Evolutionary conservation across 1,139 yeast genomes (phyloP).

Genomic region (Geotrichum bryndzae): DNA sequence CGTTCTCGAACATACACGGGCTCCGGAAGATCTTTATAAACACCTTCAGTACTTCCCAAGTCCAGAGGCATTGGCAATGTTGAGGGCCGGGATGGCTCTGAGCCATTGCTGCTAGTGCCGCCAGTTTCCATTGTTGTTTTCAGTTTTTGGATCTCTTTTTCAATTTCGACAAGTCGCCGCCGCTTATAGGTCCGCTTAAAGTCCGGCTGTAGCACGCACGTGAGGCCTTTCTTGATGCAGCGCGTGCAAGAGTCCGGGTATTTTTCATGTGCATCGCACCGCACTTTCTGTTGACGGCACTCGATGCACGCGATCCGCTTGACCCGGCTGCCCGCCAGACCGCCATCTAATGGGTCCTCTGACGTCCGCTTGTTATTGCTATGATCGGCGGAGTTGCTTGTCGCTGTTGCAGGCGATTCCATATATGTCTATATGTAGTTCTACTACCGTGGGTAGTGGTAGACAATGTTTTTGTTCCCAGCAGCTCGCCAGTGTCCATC

Average conservation of each 20-base stretch:
- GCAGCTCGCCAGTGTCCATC: background rate
- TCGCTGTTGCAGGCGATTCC: background rate
- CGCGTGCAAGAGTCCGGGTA: constrained; percentile 78
- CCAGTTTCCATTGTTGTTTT: constrained; percentile 45
- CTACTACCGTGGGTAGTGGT: background rate
- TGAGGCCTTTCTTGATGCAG: constrained; percentile 62
- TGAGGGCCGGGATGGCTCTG: background rate
- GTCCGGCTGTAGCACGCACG: constrained; percentile 69
- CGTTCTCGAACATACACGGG: background rate
- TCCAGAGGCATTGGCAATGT: background rate
- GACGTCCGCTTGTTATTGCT: background rate
- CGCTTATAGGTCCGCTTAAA: constrained; percentile 86
- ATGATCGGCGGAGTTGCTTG: background rate
- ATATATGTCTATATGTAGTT: background rate
- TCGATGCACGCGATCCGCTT: constrained; percentile 88
- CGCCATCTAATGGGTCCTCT: background rate
- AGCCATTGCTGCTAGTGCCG: background rate
- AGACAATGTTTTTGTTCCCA: background rate
- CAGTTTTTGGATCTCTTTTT: constrained; percentile 65
- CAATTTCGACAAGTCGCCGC: constrained; percentile 69
- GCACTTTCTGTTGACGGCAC: constrained; percentile 89
- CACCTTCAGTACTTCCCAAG: background rate
- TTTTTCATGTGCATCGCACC: constrained; percentile 77
- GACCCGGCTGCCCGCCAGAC: background rate
- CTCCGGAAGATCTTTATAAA: constrained; percentile 5